These are phyloP conservation scores for Hirschfeldia incana DNA, from an alignment of 345 rosid species.

Conservation along the genomic window DNA sequence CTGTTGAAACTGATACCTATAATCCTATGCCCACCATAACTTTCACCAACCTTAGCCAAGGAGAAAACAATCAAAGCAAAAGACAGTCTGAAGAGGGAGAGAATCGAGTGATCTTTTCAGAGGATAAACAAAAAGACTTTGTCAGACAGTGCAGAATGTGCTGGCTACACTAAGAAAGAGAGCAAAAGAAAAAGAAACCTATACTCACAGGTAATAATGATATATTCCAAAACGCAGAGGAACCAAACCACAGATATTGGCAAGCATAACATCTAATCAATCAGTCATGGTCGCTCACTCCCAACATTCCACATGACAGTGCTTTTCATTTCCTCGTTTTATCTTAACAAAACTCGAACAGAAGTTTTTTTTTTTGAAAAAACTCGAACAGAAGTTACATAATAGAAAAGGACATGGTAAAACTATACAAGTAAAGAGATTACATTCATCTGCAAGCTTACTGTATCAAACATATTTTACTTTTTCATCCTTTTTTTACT, in stretches of 20 bases:
- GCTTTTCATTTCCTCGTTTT: neutral
- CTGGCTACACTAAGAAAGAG: constrained; percentile 25
- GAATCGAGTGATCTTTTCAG: constrained; percentile 6
- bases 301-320: constrained; percentile 37
- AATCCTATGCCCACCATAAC: constrained; percentile 7
- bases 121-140: constrained; percentile 4
- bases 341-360: neutral
- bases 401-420: constrained; percentile 4
- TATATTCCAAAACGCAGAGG: constrained; percentile 21
- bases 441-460: constrained; percentile 10
- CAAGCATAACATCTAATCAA: constrained; percentile 35
- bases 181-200: constrained; percentile 17
- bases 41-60: constrained; percentile 7
- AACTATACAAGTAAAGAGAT: neutral
- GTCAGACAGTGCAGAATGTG: constrained; percentile 31
- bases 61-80: constrained; percentile 10
- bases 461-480: neutral
- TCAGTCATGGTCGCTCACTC: constrained; percentile 30
- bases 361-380: no score
- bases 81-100: constrained; percentile 8
- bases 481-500: neutral
- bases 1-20: neutral
- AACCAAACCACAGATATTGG: constrained; percentile 27
- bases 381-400: constrained; percentile 6
- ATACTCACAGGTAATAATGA: neutral